These are phyloP conservation scores for Diacronema lutheri DNA, from an alignment of 78 protist species.

Conservation along the genomic window DNA sequence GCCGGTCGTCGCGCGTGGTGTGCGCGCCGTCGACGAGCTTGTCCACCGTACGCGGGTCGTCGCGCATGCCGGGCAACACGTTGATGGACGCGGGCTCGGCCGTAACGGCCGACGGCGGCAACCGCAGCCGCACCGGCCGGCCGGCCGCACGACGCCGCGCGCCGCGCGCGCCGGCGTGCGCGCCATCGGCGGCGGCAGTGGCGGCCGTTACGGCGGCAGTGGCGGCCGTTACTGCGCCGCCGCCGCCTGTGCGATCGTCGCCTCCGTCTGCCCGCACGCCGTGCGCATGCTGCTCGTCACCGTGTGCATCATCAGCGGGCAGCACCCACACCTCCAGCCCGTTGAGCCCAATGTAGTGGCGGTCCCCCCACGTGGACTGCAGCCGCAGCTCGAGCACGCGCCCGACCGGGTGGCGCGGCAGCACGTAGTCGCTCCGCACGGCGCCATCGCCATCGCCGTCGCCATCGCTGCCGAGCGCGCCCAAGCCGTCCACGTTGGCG, in stretches of 20 bases:
- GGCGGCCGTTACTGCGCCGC: too few species aligned
- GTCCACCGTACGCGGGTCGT: slow-evolving; percentile 26
- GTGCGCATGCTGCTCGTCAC: neutral
- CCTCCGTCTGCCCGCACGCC: too few species aligned
- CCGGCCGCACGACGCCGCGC: too few species aligned
- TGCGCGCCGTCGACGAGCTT: slow-evolving; percentile 29
- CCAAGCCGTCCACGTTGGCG: neutral
- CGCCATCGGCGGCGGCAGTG: too few species aligned
- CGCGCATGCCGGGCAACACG: neutral
- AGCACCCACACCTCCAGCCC: slow-evolving; percentile 73
- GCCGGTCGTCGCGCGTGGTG: slow-evolving; percentile 28
- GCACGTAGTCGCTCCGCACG: neutral
- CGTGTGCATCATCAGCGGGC: too few species aligned
- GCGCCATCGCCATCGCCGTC: neutral
- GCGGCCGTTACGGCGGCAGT: too few species aligned
- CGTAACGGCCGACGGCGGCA: neutral
- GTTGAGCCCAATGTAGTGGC: slow-evolving; percentile 69
- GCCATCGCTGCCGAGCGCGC: neutral
- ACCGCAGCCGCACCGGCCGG: too few species aligned
- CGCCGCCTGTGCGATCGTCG: too few species aligned
- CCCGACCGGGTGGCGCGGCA: neutral
- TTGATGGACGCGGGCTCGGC: slow-evolving; percentile 29
- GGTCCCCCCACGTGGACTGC: slow-evolving; percentile 74
- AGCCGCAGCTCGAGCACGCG: neutral
- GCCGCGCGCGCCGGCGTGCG: too few species aligned